These are phyloP conservation scores for Fusarium agapanthi DNA, from an alignment of 2,329 filamentous ascomycete genomes.

Conservation along the genomic window DNA sequence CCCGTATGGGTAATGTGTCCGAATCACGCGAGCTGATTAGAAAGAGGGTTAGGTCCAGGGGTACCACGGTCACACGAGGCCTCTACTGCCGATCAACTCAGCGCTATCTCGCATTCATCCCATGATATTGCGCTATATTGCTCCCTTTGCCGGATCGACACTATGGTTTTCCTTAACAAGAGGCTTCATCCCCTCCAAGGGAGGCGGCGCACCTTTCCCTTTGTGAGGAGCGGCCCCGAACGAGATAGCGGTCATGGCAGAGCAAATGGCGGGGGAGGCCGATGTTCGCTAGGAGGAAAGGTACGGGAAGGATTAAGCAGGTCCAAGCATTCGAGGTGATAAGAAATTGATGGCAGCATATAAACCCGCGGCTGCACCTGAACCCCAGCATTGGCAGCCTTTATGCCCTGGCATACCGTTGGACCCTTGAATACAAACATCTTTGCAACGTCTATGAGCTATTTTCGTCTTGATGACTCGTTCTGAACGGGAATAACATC, in stretches of 20 bases:
- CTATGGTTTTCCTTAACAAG: background rate
- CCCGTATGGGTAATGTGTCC: constrained; percentile 19
- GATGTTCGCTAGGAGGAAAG: constrained; percentile 18
- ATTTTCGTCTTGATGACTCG: background rate
- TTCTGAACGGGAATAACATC: background rate
- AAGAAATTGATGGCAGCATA: constrained; percentile 4
- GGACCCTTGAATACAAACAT: background rate
- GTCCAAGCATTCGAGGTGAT: constrained; percentile 1
- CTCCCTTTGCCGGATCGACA: constrained; percentile 10
- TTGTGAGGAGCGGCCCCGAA: constrained; percentile 1
- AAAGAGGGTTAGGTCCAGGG: constrained; percentile 2
- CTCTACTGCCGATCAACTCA: constrained; percentile 3
- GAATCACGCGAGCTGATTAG: constrained; percentile 17
- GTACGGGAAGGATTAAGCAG: constrained; percentile 10
- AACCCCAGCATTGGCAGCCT: background rate
- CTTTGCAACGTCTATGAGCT: background rate
- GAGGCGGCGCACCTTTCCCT: background rate
- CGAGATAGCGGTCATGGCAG: constrained; percentile 6
- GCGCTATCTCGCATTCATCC: background rate
- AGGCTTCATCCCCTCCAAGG: background rate
- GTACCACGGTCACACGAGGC: constrained; percentile 7
- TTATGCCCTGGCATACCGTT: background rate
- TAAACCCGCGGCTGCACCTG: constrained; percentile 2
- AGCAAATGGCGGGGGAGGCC: constrained; percentile 2
- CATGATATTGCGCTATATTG: background rate